Evolutionary conservation across 768 basidiomycete genomes (phyloP).

Genomic region (Leccinellum rugosiceps): DNA sequence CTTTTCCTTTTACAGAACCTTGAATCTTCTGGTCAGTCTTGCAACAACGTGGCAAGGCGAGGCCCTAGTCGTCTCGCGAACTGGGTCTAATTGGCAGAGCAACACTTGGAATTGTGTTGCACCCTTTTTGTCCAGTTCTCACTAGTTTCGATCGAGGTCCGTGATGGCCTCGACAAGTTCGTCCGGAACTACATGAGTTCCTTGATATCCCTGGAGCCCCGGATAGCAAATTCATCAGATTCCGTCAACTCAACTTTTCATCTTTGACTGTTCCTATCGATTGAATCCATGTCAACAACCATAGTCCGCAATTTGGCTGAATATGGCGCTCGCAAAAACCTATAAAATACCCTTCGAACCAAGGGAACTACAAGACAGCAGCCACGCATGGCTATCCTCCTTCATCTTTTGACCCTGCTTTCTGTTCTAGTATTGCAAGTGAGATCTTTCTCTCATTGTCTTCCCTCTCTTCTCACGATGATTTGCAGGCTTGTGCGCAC

Average conservation of each 20-base stretch:
- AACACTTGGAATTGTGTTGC: no score
- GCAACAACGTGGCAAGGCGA: neutral
- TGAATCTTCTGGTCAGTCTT: neutral
- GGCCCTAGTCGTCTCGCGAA: neutral
- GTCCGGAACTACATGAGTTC: neutral
- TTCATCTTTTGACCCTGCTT: neutral
- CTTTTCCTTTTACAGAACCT: neutral
- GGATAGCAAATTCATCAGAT: neutral
- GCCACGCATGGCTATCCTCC: constrained; percentile 8
- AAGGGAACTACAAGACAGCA: neutral
- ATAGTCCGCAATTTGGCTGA: neutral
- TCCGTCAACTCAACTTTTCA: neutral
- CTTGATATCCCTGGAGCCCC: neutral
- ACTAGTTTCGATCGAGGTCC: neutral
- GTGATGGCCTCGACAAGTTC: neutral
- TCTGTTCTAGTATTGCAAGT: constrained; percentile 5
- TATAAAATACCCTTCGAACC: constrained; percentile 12
- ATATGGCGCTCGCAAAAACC: constrained; percentile 2
- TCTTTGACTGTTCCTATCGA: neutral
- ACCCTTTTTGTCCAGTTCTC: neutral
- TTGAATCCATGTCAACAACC: no score
- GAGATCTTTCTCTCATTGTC: neutral
- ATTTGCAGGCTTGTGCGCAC: constrained; percentile 8
- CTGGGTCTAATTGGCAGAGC: neutral
- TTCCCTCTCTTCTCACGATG: constrained; percentile 1